These are phyloP conservation scores for Verticillium tricorpus DNA, from an alignment of 2,329 filamentous ascomycete genomes.

Conservation along the genomic window DNA sequence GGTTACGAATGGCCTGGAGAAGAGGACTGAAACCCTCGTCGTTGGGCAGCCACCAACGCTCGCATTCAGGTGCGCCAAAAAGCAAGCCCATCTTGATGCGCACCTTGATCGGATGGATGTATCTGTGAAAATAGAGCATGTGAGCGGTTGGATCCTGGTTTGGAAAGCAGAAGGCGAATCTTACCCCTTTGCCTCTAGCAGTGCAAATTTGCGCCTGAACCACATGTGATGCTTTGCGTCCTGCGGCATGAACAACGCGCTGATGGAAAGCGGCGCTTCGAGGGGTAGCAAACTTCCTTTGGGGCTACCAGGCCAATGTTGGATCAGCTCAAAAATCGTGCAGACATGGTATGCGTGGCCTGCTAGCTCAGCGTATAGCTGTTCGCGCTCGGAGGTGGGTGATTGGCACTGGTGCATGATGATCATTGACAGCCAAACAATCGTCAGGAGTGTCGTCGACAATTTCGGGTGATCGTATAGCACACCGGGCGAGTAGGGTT, in stretches of 20 bases:
- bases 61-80: conserved; percentile 67
- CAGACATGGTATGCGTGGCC: conserved; percentile 65
- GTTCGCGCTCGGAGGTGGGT: conserved; percentile 47
- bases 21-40: conserved; percentile 71
- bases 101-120: conserved; percentile 73
- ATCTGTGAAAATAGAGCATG: conserved; percentile 46
- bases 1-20: conserved; percentile 70
- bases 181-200: conserved; percentile 75
- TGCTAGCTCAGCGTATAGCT: conserved; percentile 49
- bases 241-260: conserved; percentile 73
- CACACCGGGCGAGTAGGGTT: conserved; percentile 66
- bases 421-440: conserved; percentile 75
- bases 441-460: conserved; percentile 66
- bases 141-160: conserved; percentile 3
- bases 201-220: conserved; percentile 73
- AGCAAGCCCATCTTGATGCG: conserved; percentile 70
- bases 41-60: conserved; percentile 86
- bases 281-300: conserved; percentile 67
- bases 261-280: conserved; percentile 72
- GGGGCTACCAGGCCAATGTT: conserved; percentile 65
- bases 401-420: conserved; percentile 79
- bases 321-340: conserved; percentile 74
- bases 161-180: conserved; percentile 23
- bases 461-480: conserved; percentile 69
- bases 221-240: conserved; percentile 71